Base-by-base conservation (phyloP, 371 early-diverging fungal species). In the Parasitella parasitica region DNA sequence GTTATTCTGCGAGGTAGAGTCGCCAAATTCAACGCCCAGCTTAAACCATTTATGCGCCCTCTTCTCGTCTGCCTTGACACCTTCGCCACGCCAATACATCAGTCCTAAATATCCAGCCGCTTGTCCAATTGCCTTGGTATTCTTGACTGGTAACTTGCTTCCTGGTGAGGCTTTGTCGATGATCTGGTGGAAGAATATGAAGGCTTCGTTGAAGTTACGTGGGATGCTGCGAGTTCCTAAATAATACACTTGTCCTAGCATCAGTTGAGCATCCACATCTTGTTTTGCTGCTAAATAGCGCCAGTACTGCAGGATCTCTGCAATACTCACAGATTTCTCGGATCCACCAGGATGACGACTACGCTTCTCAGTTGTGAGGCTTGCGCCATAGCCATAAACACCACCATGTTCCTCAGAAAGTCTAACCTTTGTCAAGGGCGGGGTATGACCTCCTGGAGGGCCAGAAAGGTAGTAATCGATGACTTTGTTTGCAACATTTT, bases 71-170 rank as follows among this genome's bases (percentile, higher is more conserved):
- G 59, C 75, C 3, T 76, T 55, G n/a, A 87, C 89, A 22, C 95
- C 95, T 67, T 96, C 97, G 32, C 97, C 98, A 37, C 97, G 87
- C 89, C 89, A 83, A 64, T 91, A 86, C 96, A 98, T 97, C 16
- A 77, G 65, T 0, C 97, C 98, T 9, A 93, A 62, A 59, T 87
- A 84, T 0, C 91, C 92, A 7, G 93, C 91, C 0, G 95, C 92
- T 60, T 88, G 73, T 4, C 91, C 91, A 20, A 81, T 71, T 1
- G 57, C 62, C 36, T 71, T 60, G 26, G 62, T 77, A 4, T 70
- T 54, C 26, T 76, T 71, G 20, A 67, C 20, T 32, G 75, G 51
- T 48, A 72, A 53, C 50, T 72, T 35, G 54, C 64, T 57, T 59
- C 73, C 53, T 30, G 57, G 22, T 30, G 76, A 48, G 6, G 64